Base-by-base conservation (phyloP, 768 basidiomycete genomes). In the Rhodotorula toruloides region DNA sequence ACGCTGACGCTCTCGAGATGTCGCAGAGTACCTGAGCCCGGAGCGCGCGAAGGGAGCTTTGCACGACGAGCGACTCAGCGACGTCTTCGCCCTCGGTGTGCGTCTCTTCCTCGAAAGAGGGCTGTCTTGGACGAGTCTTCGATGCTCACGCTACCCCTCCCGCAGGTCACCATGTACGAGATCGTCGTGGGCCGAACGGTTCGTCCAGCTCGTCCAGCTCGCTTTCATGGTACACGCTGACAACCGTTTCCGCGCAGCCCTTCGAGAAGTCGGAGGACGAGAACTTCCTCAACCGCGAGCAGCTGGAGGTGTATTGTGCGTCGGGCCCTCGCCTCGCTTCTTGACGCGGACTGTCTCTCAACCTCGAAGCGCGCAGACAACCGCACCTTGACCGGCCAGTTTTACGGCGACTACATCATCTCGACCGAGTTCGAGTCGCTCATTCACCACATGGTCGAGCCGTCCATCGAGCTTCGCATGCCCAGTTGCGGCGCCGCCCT, bases 1-100 rank as follows among this genome's bases (percentile, higher is more conserved):
- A 32, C 48, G 90, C 76, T 63, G 77, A 75, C 66, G 58, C 25
- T 19, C 36, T 27, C 54, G 16, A 12, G n/a, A n/a, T n/a, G 3
- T 27, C 9, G 37, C 49, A n/a, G 67, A 92, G 87, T 98, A 97
- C 77, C 85, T 97, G 12, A 87, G 89, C 12, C 93, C 94, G 0
- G 89, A 93, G 77, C 86, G 96, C 8, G 91, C 94, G 3, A 84
- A 86, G 42, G 91, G 92, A 13, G 81, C 87, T 50, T 84, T 85
- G 12, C 94, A 99, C 73, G 94, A 99, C 76, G 97, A 94, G 53
- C 86, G 94, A 50, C 89, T 91, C 78, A 87, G 89, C 1, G 94
- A 81, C 59, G 75, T 80, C 29, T 81, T 79, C 78, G 76, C 78
- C 2, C 65, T 81, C 3, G 80, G 79, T 9, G 79, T 80, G 52